Percentiles rank a stretch among this genome's conserved stretches.
phyloP scores from a whole-genome alignment of 2,329 filamentous ascomycete genomes.

The Amylocarpus encephaloides region DNA sequence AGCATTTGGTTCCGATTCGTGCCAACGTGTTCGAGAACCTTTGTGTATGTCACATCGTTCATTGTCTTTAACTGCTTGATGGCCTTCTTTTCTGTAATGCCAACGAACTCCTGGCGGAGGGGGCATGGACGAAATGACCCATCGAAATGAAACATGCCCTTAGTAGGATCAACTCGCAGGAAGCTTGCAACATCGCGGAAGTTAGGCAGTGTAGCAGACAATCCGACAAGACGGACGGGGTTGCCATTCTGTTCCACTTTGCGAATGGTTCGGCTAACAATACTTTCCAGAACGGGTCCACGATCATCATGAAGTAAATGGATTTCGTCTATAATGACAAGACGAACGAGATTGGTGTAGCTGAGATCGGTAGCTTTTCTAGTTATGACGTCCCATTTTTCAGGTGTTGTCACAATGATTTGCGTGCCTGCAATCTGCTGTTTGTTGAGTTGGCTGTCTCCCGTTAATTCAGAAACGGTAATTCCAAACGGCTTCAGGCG shows the following conservation, averaged over 20 bases:
- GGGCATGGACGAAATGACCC: slow-evolving; percentile 90
- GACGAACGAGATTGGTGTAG: slow-evolving; percentile 92
- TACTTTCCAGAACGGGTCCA: slow-evolving; percentile 93
- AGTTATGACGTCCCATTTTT: slow-evolving; percentile 99
- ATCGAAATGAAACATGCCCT: slow-evolving; percentile 94
- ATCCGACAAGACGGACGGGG: slow-evolving; percentile 80
- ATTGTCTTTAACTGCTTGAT: slow-evolving; percentile 99
- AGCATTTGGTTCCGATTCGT: slow-evolving; percentile 95
- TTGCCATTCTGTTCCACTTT: slow-evolving; percentile 92
- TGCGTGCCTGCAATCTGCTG: slow-evolving; percentile 97
- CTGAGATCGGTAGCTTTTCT: slow-evolving; percentile 94
- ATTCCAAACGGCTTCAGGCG: slow-evolving; percentile 87
- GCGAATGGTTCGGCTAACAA: slow-evolving; percentile 89
- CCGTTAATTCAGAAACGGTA: slow-evolving; percentile 88
- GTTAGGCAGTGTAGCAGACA: slow-evolving; percentile 93
- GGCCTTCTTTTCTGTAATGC: slow-evolving; percentile 93
- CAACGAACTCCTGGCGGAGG: slow-evolving; percentile 92
- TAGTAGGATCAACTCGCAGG: slow-evolving; percentile 77
- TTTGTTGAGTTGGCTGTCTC: slow-evolving; percentile 96
- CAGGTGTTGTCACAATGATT: slow-evolving; percentile 94
- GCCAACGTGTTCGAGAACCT: slow-evolving; percentile 93
- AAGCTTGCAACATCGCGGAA: slow-evolving; percentile 96
- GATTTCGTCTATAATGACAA: slow-evolving; percentile 97
- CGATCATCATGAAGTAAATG: slow-evolving; percentile 96
- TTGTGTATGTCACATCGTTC: slow-evolving; percentile 98